Base-by-base conservation (phyloP, 2,329 filamentous ascomycete genomes). In the Ophiostoma perfectum region DNA sequence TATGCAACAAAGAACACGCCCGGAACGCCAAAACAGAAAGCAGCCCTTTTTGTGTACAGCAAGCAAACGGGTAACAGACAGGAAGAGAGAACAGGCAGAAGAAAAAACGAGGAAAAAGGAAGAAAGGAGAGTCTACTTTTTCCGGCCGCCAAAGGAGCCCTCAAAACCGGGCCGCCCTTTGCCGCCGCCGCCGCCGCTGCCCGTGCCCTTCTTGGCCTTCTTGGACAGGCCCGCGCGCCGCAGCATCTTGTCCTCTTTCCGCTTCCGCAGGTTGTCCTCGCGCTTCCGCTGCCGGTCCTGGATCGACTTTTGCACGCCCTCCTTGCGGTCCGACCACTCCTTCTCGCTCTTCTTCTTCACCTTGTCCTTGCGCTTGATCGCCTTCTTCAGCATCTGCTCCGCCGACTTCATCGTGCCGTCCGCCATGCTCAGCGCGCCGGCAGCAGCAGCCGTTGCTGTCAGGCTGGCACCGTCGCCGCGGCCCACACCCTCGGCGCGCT, bases 321-420 rank as follows among this genome's bases (percentile, higher is more conserved):
- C 86, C 52, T 86, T 80, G 65, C 91, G 84, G 69, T 92, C 90
- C 64, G 81, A 84, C 91, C 95, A 98, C 75, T 95, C 92, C 76
- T 90, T 89, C 77, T 92, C 92, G 76, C 91, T 96, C 86, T 95
- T 96, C 79, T 89, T 90, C 86, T 97, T 98, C 66, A 86, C 82
- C 73, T 89, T 87, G 75, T 97, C 92, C 81, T 97, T 96, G 73
- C 94, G 88, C 84, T 97, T 97, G 73, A 98, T 82, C 0, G 93
- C 91, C 83, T 97, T 97, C 83, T 97, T 97, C 41, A 99, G 84
- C 68, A 97, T 80, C 63, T 86, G 87, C 71, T 92, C 92, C 11
- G 71, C 70, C 38, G 69, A 55, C 65, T 49, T 64, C 16, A 67
- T 68, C 27, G 60, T 18, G 14, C 62, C 67, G 14, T 52, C 65